Evolutionary conservation across 2,329 filamentous ascomycete species (phyloP), one percentile per base, ranked within the genome.

Genomic region (Aureobasidium lini): DNA sequence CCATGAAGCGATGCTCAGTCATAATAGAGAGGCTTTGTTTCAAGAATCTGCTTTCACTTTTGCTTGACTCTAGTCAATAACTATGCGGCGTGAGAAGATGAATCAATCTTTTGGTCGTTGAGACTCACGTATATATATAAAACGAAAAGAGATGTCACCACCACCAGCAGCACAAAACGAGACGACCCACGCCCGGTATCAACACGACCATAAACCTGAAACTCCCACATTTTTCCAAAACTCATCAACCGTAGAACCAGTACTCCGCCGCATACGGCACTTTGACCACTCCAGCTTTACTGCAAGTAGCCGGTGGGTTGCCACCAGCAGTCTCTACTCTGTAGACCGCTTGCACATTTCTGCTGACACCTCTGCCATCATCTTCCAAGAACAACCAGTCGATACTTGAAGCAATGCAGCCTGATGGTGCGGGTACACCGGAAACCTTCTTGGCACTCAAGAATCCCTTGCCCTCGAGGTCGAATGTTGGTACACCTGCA

Each of bases 401-500:
- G 31, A 81, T 70, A 1, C 76, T 73, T 15, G 50, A 56, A 23
- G 11, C 29, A 28, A 61, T 62, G 8, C 73, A 74, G 29, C 75
- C 65, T 18, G 60, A 49, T 1, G 87, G 86, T 0, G 86, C 84
- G 36, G 76, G 66, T 42, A 82, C 76, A 37, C 67, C 70, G 34
- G 73, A 77, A 42, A 76, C 63, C 72, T 84, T 84, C 69, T 77
- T 78, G 58, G 68, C 75, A 63, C 72, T 75, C 61, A 75, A 75
- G 64, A 79, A 69, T 62, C 13, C 71, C 67, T 76, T 69, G 40
- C 71, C 69, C 53, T 72, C 68, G 39, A 89, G 75, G 61, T 82
- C 76, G 69, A 89, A 90, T 11, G 78, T 83, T 1, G 87, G 87
- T 0, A 75, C 71, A 62, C 78, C 72, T 46, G 67, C 63, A 48